Conservation (phyloP, 805 yeast genomes). For the Candida sakaeoensis region DNA sequence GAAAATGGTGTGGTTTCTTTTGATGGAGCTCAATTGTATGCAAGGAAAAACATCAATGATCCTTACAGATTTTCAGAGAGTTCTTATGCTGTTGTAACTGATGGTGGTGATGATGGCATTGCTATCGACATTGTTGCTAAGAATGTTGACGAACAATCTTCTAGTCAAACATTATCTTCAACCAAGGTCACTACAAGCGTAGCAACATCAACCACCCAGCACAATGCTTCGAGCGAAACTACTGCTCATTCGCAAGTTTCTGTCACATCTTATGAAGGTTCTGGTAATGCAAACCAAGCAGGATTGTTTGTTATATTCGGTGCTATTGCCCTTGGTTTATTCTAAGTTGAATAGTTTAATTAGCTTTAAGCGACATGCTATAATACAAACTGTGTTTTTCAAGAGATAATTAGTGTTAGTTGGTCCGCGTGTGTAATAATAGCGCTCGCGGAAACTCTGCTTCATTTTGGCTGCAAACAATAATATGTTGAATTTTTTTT, state of each 20-base stretch:
- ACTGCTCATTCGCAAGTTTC: background rate
- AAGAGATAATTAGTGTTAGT: no score
- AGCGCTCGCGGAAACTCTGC: no score
- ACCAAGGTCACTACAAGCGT: background rate
- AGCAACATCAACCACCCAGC: background rate
- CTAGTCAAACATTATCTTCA: slow-evolving; percentile 1
- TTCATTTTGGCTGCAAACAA: no score
- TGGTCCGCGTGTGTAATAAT: no score
- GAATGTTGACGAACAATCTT: background rate
- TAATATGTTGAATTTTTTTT: no score
- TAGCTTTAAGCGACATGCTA: no score
- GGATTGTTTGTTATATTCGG: background rate
- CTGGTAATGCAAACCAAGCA: slow-evolving; percentile 1
- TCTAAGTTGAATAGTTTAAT: no score
- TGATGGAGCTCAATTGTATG: slow-evolving; percentile 17
- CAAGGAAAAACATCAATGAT: slow-evolving; percentile 25
- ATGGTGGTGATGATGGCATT: slow-evolving; percentile 8
- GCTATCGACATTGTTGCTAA: slow-evolving; percentile 6
- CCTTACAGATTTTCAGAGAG: slow-evolving; percentile 23
- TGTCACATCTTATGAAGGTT: background rate
- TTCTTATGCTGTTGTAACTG: slow-evolving; percentile 15
- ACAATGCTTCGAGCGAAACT: background rate
- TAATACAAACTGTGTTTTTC: no score
- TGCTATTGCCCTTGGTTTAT: slow-evolving; percentile 6
- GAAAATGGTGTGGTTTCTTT: slow-evolving; percentile 10